Evolutionary conservation across 164 flowering plant species (phyloP).

Genomic region (Annona squamosa): DNA sequence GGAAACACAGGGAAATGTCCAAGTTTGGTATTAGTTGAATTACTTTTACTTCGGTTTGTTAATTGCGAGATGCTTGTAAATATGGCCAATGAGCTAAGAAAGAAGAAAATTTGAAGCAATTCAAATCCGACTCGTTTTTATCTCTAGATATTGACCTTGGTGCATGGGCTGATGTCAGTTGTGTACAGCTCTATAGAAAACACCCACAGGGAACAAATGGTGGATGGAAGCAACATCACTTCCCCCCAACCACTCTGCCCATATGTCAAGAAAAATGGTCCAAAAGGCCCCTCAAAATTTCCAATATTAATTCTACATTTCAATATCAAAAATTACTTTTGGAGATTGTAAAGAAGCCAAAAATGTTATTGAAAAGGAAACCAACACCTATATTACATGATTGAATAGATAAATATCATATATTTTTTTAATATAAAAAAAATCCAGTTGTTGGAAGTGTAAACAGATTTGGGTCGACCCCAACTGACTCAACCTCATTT

Average conservation of each 20-base stretch:
- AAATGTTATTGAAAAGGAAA: too few species aligned
- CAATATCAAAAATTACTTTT: too few species aligned
- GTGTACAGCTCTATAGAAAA: background rate
- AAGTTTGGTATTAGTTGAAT: conserved; percentile 2
- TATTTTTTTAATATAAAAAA: too few species aligned
- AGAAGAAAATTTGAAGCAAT: background rate
- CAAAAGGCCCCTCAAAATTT: background rate
- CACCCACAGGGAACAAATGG: background rate
- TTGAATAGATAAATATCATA: too few species aligned
- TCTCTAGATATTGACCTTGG: background rate
- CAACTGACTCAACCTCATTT: too few species aligned
- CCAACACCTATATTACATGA: too few species aligned
- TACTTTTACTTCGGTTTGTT: background rate
- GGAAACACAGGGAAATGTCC: background rate
- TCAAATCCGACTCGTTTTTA: background rate
- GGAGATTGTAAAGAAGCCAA: too few species aligned
- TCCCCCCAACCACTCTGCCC: conserved; percentile 7
- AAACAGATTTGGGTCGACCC: too few species aligned
- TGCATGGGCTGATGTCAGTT: background rate
- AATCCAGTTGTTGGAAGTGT: too few species aligned
- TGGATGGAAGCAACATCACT: background rate
- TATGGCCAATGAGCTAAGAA: conserved; percentile 4
- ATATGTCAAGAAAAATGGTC: background rate
- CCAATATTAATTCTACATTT: background rate
- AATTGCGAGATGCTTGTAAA: conserved; percentile 5